These are phyloP conservation scores for Plasmodium adleri DNA, from an alignment of 169 alveolate genomes.

Conservation along the genomic window DNA sequence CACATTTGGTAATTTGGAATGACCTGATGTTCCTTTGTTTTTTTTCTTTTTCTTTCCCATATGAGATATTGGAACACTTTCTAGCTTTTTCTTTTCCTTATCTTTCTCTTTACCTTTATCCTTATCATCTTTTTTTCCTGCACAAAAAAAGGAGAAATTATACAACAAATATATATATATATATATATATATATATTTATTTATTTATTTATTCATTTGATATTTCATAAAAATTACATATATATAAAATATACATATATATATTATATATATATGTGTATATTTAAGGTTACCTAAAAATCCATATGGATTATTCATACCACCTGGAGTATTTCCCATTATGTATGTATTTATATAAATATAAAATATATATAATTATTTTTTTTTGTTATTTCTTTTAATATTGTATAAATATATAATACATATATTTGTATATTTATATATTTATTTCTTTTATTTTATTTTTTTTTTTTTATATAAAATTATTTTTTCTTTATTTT, in stretches of 20 bases:
- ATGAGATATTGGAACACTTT: slow-evolving; percentile 78
- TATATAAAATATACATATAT: too few species aligned
- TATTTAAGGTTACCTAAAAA: slow-evolving; percentile 43
- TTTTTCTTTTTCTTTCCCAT: slow-evolving; percentile 69
- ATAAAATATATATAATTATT: neutral
- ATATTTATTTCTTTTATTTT: neutral
- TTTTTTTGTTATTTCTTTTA: neutral
- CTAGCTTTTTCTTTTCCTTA: slow-evolving; percentile 78
- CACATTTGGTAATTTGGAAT: slow-evolving; percentile 93
- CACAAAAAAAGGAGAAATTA: neutral
- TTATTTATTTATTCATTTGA: too few species aligned
- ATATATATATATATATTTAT: neutral
- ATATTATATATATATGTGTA: neutral
- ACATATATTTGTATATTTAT: neutral
- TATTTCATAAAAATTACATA: too few species aligned
- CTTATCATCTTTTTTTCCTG: slow-evolving; percentile 71
- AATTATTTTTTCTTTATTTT: too few species aligned
- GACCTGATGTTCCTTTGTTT: slow-evolving; percentile 74
- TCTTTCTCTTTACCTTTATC: slow-evolving; percentile 78
- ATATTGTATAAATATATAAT: neutral
- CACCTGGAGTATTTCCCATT: slow-evolving; percentile 70
- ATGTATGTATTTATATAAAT: slow-evolving; percentile 3
- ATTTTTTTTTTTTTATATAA: neutral
- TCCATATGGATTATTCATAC: slow-evolving; percentile 73
- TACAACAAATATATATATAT: neutral